Conservation (phyloP, 2,329 filamentous ascomycete species). For the Dryadomyces quercus-mongolicae region DNA sequence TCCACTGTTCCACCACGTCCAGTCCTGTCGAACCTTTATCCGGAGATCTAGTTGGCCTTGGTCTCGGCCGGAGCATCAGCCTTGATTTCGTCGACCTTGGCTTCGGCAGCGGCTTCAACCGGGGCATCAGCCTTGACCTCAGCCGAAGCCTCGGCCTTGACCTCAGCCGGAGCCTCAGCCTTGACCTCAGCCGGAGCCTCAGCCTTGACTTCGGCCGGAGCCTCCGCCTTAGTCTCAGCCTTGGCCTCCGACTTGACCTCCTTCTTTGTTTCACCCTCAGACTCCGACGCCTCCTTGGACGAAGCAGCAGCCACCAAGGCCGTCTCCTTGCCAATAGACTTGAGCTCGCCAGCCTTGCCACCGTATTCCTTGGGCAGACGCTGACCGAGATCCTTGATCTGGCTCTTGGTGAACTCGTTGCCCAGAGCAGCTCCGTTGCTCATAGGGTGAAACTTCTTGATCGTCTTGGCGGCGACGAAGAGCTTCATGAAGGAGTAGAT, state of each 20-base stretch:
- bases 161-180: neutral
- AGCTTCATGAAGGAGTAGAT: slow-evolving; percentile 65
- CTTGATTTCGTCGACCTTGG: neutral
- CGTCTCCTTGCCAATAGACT: slow-evolving; percentile 14
- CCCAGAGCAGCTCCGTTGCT: slow-evolving; percentile 59
- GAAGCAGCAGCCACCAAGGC: slow-evolving; percentile 12
- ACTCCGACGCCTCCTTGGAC: neutral
- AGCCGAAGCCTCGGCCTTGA: neutral
- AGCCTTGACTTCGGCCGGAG: neutral
- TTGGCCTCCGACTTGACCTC: slow-evolving; percentile 1
- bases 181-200: neutral
- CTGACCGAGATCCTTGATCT: slow-evolving; percentile 45
- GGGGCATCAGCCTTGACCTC: neutral
- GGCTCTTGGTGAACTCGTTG: slow-evolving; percentile 36
- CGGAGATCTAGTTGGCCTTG: neutral
- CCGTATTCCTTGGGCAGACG: slow-evolving; percentile 68
- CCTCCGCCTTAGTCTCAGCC: neutral
- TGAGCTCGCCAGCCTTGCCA: slow-evolving; percentile 43
- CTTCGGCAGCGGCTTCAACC: neutral
- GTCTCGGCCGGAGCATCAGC: no score
- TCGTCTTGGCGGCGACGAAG: slow-evolving; percentile 59
- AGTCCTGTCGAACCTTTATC: no score
- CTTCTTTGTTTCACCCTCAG: neutral
- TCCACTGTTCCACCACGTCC: no score
- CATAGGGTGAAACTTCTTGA: slow-evolving; percentile 71